Evolutionary conservation across 2,329 filamentous ascomycete species (phyloP), one percentile per base, ranked within the genome.

Genomic region (Ciborinia camelliae): DNA sequence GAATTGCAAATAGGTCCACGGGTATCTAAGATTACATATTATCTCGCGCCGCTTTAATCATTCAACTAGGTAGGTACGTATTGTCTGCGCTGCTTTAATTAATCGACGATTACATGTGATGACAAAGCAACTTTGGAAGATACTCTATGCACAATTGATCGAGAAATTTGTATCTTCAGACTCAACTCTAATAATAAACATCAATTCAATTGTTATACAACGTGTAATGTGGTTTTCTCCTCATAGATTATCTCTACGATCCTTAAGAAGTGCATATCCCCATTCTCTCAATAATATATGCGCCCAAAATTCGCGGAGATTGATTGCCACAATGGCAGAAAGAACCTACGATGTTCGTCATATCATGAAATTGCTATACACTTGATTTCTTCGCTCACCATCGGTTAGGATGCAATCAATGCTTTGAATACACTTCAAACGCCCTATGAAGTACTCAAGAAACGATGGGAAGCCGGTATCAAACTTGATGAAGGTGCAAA

Each of bases 351-450:
- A 70, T 65, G 68, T 68, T 37, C 45, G 65, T 50, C 26, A 60
- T 35, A 37, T 26, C 50, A n/a, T 5, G 35, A 39, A 12, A 39
- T 54, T 35, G 32, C 51, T 35, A 37, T 35, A n/a, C n/a, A 26
- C 23, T 3, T 54, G 23, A 52, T 20, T 48, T 35, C 28, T 54
- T 35, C 32, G 47, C 65, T 67, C 30, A 68, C 64, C 53, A 51
- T 41, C 37, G 26, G 32, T 37, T 59, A 96, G 92, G 92, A 95
- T 76, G 95, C 94, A 55, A 87, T 98, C 68, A 81, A 87, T 70
- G 86, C 90, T 47, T 85, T 98, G 74, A 98, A 98, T 77, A 90
- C 91, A 52, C 86, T 98, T 59, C 95, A 99, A 77, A 92, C 90
- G 50, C 96, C 96, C 61, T 94, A 89, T 75, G 85, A 89, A 57